Evolutionary conservation across 768 basidiomycete genomes (phyloP), one percentile per base, ranked within the genome.

Genomic region (Tricholomella constricta): DNA sequence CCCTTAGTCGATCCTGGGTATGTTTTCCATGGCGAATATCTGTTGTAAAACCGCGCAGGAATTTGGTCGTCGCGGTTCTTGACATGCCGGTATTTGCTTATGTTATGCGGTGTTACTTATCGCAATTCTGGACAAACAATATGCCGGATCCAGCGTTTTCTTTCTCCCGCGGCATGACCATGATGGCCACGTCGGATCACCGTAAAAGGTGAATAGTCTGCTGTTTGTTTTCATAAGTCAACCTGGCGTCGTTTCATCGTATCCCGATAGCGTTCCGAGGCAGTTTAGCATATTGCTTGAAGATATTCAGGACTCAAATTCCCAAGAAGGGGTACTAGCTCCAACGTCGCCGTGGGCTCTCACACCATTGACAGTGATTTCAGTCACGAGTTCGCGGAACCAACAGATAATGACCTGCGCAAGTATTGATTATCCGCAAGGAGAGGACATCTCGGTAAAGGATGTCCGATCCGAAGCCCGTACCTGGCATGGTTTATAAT

Each of bases 1-100:
- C 69, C 9, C 85, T 80, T 31, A 91, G 73, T 11, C 71, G 62
- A 26, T 58, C 44, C 19, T 56, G 56, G 7, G 50, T 53, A 29
- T 42, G 43, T 25, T 46, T 44, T 27, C 23, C 58, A 58, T 60
- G 50, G 19, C 19, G 34, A 32, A n/a, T 22, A 25, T 52, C 35
- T 14, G 58, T 62, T 11, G 55, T 45, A 38, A 61, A 29, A 20
- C 52, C 55, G 29, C 58, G 58, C 25, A 55, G 20, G 29, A 55
- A 41, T 54, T 59, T 55, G 12, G 54, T 53, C 14, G 48, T 51
- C 22, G 43, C 41, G 23, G 51, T 50, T 50, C 58, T 52, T 47
- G 27, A 48, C 54, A 59, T 59, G 17, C 17, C 17, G 10, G 35
- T 52, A 20, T 57, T 57, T 57, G 45, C 20, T 10, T 19, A 19